Evolutionary conservation across 495 filamentous ascomycete species (phyloP), one percentile per base, ranked within the genome.

Genomic region (Penicillium atrosanguineum): DNA sequence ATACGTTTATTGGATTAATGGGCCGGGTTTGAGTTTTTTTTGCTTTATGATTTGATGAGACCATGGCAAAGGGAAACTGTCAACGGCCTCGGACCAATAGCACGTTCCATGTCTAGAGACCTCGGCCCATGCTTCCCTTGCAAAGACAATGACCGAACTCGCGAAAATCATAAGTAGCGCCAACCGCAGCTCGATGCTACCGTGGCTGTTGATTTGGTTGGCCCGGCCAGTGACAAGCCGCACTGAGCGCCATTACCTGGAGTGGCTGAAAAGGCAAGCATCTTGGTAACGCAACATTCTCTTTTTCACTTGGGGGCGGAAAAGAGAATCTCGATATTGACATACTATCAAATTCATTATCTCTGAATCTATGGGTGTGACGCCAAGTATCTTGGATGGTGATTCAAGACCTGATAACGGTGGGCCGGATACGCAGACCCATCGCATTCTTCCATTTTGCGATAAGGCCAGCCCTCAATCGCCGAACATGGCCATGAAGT

Each of bases 171-270:
- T 6, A 12, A 20, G 37, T 38, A 29, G 45, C 52, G 54, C 44
- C 62, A 51, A 60, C 37, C 49, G 16, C 36, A 20, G 18, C 56
- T 46, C 53, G 54, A 67, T 67, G 62, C 28, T 56, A 67, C 64
- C 48, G 51, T 67, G 64, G 56, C 58, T 58, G 42, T 51, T 53
- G 15, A 39, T 16, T 40, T n/a, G 23, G 26, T 11, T 34, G 25
- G 18, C 18, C n/a, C 47, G 59, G 59, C 64, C 64, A 67, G 53
- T 67, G 37, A 55, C 38, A 60, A 11, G 11, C 18, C 47, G n/a
- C 9, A 4, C 31, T 38, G 53, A 28, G 36, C 55, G 61, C 59
- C 61, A 62, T 62, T 50, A 45, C 14, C 41, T 46, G 28, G 36
- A 14, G 46, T 56, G 57, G 53, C 53, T 46, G 20, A n/a, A 46